phyloP scores from a whole-genome alignment of 2,329 filamentous ascomycete species.

The Sordariomycetes sp. region DNA sequence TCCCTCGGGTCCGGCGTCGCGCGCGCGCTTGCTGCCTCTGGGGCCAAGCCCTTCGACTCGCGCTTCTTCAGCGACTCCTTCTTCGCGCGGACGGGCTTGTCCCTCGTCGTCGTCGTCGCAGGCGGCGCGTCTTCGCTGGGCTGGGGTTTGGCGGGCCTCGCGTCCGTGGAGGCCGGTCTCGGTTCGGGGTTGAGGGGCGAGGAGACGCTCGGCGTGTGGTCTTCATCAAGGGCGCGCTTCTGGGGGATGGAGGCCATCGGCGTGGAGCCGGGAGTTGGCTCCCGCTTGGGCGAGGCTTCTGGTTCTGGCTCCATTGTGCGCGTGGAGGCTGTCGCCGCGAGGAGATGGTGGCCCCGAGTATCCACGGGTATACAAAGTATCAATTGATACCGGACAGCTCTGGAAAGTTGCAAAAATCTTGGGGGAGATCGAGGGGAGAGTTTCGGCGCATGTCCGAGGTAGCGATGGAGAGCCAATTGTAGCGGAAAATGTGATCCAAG shows the following conservation, averaged over 20 bases:
- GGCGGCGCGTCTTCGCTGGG: constrained; percentile 31
- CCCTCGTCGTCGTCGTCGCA: constrained; percentile 10
- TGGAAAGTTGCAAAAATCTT: not conserved
- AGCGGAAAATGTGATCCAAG: not conserved
- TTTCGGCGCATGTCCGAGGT: not conserved
- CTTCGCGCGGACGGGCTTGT: constrained; percentile 38
- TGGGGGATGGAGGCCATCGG: constrained; percentile 43
- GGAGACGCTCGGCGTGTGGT: constrained; percentile 58
- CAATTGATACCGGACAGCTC: not conserved
- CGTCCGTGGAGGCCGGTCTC: constrained; percentile 25
- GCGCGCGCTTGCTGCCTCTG: constrained; percentile 32
- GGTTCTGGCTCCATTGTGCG: constrained; percentile 1
- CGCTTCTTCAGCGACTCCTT: constrained; percentile 61
- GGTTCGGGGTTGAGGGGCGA: constrained; percentile 65
- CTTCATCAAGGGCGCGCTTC: constrained; percentile 58
- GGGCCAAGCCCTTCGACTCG: constrained; percentile 45
- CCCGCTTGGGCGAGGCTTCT: constrained; percentile 5
- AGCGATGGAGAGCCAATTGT: not conserved
- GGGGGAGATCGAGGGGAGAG: not conserved
- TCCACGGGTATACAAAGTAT: not conserved
- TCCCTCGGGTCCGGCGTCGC: constrained; percentile 46
- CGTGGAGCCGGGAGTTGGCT: constrained; percentile 14
- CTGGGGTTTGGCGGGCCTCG: constrained; percentile 25
- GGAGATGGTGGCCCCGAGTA: not conserved
- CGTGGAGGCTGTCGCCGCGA: not conserved